Evolutionary conservation across 2,329 filamentous ascomycete genomes (phyloP), one percentile per base, ranked within the genome.

Genomic region (Clonostachys solani): DNA sequence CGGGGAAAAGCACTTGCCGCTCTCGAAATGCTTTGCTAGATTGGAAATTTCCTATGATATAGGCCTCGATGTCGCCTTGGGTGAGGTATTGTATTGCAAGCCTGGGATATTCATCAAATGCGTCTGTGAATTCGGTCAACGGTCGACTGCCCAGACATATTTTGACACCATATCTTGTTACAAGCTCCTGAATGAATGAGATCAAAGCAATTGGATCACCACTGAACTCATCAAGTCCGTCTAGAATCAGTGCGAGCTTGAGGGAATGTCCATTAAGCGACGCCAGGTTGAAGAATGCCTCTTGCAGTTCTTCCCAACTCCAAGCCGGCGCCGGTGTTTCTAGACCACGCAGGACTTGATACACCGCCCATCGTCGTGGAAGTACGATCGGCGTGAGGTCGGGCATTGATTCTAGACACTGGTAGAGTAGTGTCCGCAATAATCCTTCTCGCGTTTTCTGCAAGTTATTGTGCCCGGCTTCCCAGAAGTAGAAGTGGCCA

Each of bases 381-480:
- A 45, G 45, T 12, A 37, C 33, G n/a, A 33, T 43, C 8, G 38
- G 33, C 41, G 34, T 48, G 23, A 43, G 36, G 10, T n/a, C 17
- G 4, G 19, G 36, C 13, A 19, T 12, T 4, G 51, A 44, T 2
- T 40, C 13, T 4, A 52, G 33, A 2, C 51, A 44, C 19, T 54
- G 49, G n/a, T 49, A 52, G 3, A 56, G 17, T 12, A 56, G 9
- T 0, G 51, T 46, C 17, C 50, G 61, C 2, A 73, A 51, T 1
- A 76, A 60, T 0, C 72, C 72, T 36, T 64, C 56, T 16, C 64
- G 61, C 0, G 68, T 70, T 46, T 64, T 69, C 41, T 75, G 69
- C 36, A 69, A 33, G 15, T n/a, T 57, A 1, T 50, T 42, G 3
- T 57, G 64, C 0, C 71, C 70, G 0, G 62, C 58, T 41, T 62